A percentile compares a stretch with the other conserved stretches of the same genome.
Conservation (phyloP, 345 rosid genomes). For the Hypericum perforatum region DNA sequence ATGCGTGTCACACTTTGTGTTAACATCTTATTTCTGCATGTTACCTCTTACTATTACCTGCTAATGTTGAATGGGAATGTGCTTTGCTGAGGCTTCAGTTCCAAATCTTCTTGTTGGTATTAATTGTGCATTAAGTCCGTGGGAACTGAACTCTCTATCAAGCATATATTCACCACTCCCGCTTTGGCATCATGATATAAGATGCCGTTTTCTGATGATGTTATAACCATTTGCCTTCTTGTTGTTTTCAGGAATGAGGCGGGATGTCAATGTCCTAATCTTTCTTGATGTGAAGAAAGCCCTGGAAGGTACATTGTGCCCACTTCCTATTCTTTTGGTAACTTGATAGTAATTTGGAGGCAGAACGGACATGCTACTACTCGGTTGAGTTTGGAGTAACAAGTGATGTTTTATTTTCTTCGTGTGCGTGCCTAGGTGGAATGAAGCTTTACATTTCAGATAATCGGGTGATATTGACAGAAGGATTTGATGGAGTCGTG, state of each 20-base stretch:
- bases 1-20: too few species aligned
- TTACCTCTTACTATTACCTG: too few species aligned
- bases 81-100: too few species aligned
- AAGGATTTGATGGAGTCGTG: slow-evolving; percentile 78
- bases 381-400: not conserved
- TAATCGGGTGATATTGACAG: slow-evolving; percentile 75
- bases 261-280: slow-evolving; percentile 55
- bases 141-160: too few species aligned
- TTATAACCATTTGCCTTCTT: not conserved
- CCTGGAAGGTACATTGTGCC: slow-evolving; percentile 46
- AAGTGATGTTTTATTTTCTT: not conserved
- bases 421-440: slow-evolving; percentile 39
- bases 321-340: not conserved
- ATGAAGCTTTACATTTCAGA: slow-evolving; percentile 80
- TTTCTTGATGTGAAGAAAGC: slow-evolving; percentile 69
- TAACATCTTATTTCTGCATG: too few species aligned
- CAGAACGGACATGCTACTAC: not conserved
- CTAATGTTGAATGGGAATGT: too few species aligned
- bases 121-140: too few species aligned
- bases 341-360: not conserved
- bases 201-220: not conserved
- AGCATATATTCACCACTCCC: too few species aligned
- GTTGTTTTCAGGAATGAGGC: slow-evolving; percentile 58
- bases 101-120: too few species aligned
- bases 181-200: too few species aligned